These are phyloP conservation scores for Asterionellopsis glacialis DNA, from an alignment of 108 stramenopile species.

Conservation along the genomic window DNA sequence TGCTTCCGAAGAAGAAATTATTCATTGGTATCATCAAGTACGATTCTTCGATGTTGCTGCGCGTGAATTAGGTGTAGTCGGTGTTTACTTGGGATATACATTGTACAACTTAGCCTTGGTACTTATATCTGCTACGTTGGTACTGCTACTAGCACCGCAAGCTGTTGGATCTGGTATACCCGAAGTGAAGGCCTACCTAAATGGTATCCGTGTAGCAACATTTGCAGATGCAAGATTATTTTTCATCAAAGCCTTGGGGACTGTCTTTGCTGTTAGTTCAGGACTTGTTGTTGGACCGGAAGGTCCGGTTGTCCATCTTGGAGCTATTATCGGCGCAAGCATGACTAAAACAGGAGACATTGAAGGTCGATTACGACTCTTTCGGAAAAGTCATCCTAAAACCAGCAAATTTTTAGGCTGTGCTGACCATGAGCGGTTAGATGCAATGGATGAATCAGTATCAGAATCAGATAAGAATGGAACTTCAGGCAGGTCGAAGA, in stretches of 20 bases:
- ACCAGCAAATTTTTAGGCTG: neutral
- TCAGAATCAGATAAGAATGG: neutral
- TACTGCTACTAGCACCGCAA: neutral
- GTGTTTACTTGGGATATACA: too few species aligned
- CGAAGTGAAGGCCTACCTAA: neutral
- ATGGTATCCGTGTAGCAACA: neutral
- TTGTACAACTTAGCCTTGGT: neutral
- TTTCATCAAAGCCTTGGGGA: neutral
- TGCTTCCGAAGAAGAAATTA: too few species aligned
- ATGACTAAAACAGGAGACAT: neutral
- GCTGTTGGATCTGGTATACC: constrained; percentile 2
- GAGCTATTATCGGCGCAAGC: neutral
- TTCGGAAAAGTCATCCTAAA: neutral
- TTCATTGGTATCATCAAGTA: too few species aligned
- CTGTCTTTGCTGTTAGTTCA: neutral
- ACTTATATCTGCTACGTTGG: neutral
- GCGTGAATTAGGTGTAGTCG: too few species aligned
- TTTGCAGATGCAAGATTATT: constrained; percentile 2
- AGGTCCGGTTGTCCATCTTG: neutral
- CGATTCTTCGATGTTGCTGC: too few species aligned
- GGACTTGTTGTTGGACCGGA: neutral
- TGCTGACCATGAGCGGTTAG: neutral
- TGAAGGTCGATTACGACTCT: neutral
- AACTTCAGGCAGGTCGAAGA: neutral
- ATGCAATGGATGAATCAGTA: neutral